A percentile compares a stretch with the other conserved stretches of the same genome.
phyloP scores from a whole-genome alignment of 768 basidiomycete genomes.

The Lenzites betulinus region DNA sequence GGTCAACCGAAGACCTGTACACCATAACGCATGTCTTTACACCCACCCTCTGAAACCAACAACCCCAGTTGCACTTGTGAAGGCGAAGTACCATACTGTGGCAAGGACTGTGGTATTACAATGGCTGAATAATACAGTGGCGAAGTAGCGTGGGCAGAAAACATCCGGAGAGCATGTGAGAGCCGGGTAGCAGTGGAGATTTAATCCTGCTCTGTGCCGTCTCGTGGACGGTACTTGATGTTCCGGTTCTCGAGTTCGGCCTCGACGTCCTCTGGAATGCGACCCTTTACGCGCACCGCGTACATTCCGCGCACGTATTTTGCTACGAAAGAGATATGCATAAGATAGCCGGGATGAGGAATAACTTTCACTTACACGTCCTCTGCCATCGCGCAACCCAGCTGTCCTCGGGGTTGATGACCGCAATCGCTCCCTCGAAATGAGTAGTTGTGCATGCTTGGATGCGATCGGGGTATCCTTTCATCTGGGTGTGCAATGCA shows the following conservation, averaged over 20 bases:
- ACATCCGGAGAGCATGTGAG: background rate
- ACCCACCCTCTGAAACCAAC: background rate
- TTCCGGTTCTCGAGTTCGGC: slow-evolving; percentile 74
- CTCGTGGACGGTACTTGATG: slow-evolving; percentile 84
- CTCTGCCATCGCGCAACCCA: slow-evolving; percentile 99
- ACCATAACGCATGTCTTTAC: background rate
- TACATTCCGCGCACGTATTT: slow-evolving; percentile 93
- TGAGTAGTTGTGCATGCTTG: slow-evolving; percentile 85
- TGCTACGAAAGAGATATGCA: slow-evolving; percentile 46
- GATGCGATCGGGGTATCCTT: slow-evolving; percentile 82
- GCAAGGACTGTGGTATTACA: background rate
- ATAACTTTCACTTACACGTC: slow-evolving; percentile 60
- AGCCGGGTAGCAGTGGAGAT: background rate
- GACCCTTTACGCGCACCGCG: slow-evolving; percentile 85
- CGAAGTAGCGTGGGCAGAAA: background rate
- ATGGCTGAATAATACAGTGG: background rate
- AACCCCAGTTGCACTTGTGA: background rate
- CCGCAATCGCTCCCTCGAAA: slow-evolving; percentile 90
- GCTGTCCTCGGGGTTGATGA: slow-evolving; percentile 81
- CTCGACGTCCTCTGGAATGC: slow-evolving; percentile 84
- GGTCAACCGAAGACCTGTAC: slow-evolving; percentile 3
- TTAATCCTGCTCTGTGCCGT: slow-evolving; percentile 60
- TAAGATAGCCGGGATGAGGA: background rate
- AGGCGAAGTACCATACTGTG: background rate
- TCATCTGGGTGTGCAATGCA: slow-evolving; percentile 58